Conservation (phyloP, 306 rosid genomes). For the Adenanthera pavonina region DNA sequence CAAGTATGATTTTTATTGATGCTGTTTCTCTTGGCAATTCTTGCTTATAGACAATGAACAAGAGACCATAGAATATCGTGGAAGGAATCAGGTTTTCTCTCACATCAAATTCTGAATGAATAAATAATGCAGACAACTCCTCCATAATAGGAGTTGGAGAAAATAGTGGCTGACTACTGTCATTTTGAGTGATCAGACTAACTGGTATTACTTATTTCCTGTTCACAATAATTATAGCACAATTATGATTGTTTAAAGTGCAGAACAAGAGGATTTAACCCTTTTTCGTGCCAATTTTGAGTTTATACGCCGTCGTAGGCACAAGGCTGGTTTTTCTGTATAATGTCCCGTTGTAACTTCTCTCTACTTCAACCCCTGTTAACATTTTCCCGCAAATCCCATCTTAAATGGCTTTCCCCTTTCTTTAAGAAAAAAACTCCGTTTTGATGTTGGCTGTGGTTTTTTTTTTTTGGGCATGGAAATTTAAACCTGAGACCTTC, state of each 20-base stretch:
- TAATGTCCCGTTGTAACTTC: slow-evolving; percentile 27
- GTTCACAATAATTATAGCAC: slow-evolving; percentile 38
- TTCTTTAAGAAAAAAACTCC: not conserved
- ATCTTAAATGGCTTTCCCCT: slow-evolving; percentile 1
- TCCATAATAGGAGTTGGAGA: slow-evolving; percentile 46
- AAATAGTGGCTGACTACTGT: slow-evolving; percentile 55
- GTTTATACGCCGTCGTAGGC: slow-evolving; percentile 71
- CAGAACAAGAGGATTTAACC: slow-evolving; percentile 49
- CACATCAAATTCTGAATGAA: slow-evolving; percentile 43
- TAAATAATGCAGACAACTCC: slow-evolving; percentile 48
- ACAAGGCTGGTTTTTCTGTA: slow-evolving; percentile 60
- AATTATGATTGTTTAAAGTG: slow-evolving; percentile 49
- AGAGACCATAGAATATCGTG: slow-evolving; percentile 63
- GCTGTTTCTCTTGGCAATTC: slow-evolving; percentile 31
- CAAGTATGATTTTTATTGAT: slow-evolving; percentile 17
- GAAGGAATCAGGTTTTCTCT: slow-evolving; percentile 71
- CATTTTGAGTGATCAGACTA: slow-evolving; percentile 33
- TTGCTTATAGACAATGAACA: slow-evolving; percentile 56
- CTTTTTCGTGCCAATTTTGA: slow-evolving; percentile 93
- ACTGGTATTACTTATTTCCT: slow-evolving; percentile 28
- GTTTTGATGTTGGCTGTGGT: slow-evolving; percentile 7
- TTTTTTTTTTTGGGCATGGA: not conserved
- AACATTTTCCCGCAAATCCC: slow-evolving; percentile 15
- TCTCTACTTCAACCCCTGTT: slow-evolving; percentile 23
- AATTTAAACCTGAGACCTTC: not conserved